phyloP scores from a whole-genome alignment of 2,329 filamentous ascomycete species.

The Dactylella cylindrospora region DNA sequence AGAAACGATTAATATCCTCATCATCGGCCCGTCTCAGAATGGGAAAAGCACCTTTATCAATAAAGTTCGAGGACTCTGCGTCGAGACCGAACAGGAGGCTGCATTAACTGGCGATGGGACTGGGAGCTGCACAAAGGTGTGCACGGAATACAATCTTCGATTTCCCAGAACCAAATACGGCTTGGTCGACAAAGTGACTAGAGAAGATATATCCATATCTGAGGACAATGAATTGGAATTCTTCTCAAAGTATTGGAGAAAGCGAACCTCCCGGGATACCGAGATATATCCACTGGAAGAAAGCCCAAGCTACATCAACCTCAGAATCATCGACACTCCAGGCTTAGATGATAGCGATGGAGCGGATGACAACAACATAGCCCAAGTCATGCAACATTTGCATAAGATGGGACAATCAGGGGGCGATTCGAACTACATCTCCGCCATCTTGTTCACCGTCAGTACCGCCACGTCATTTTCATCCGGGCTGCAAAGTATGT shows the following conservation, averaged over 20 bases:
- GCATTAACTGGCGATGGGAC: conserved; percentile 6
- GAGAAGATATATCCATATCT: background rate
- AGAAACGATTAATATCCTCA: conserved; percentile 7
- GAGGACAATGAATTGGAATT: conserved; percentile 11
- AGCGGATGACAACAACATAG: conserved; percentile 21
- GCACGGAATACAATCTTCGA: conserved; percentile 5
- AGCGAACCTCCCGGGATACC: conserved; percentile 1
- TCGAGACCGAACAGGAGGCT: background rate
- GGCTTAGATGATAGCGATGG: conserved; percentile 20
- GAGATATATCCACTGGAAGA: conserved; percentile 1
- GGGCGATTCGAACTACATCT: conserved; percentile 2
- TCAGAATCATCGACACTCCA: conserved; percentile 20
- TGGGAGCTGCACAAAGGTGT: conserved; percentile 8
- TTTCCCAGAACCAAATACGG: conserved; percentile 14
- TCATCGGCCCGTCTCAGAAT: conserved; percentile 28
- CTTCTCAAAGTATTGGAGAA: conserved; percentile 16
- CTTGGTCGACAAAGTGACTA: conserved; percentile 1
- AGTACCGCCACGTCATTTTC: conserved; percentile 7
- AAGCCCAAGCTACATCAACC: background rate
- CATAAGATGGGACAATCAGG: background rate
- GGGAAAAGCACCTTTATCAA: conserved; percentile 36
- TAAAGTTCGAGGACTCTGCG: conserved; percentile 10
- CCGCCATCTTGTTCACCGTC: conserved; percentile 9
- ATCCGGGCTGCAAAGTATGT: conserved; percentile 5
- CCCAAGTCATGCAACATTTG: conserved; percentile 19